Conservation (phyloP, 2,329 filamentous ascomycete genomes). For the Colletotrichum sp. region DNA sequence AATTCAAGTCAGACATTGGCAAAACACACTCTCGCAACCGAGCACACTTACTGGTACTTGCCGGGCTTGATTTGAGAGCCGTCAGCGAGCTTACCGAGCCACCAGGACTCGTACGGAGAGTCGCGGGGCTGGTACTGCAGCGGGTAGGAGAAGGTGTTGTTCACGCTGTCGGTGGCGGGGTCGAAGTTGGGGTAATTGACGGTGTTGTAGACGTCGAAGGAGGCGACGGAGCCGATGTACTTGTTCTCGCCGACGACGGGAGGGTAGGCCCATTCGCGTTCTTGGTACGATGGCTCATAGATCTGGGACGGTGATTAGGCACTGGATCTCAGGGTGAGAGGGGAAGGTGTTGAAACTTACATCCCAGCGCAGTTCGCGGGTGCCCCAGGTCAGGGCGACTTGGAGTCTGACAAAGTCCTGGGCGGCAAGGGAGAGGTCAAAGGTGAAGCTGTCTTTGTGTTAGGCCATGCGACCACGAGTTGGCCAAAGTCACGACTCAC, state of each 20-base stretch:
- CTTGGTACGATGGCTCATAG: constrained; percentile 41
- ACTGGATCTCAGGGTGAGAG: fast-evolving
- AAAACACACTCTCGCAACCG: fast-evolving
- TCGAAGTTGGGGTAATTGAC: constrained; percentile 30
- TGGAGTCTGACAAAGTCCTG: constrained; percentile 31
- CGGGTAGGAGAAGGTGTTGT: constrained; percentile 44
- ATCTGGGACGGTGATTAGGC: constrained; percentile 26
- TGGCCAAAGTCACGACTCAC: background rate
- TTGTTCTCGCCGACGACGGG: constrained; percentile 39
- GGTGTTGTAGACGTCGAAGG: constrained; percentile 20
- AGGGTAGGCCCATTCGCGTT: constrained; percentile 47
- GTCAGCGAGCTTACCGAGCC: constrained; percentile 48
- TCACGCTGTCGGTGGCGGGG: constrained; percentile 36
- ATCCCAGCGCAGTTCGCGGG: constrained; percentile 32
- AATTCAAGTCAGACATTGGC: background rate
- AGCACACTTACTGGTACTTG: constrained; percentile 38
- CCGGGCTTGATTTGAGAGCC: constrained; percentile 44
- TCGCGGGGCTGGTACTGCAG: constrained; percentile 37
- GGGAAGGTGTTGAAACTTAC: background rate
- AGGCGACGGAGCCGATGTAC: constrained; percentile 48
- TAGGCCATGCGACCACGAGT: background rate
- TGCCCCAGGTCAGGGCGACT: constrained; percentile 26
- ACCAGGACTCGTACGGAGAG: constrained; percentile 38
- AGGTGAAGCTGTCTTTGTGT: constrained; percentile 13
- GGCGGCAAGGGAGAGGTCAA: constrained; percentile 25